A percentile compares a stretch with the other conserved stretches of the same genome.
phyloP scores from a whole-genome alignment of 2,329 filamentous ascomycete species.

The Acarospora socialis region DNA sequence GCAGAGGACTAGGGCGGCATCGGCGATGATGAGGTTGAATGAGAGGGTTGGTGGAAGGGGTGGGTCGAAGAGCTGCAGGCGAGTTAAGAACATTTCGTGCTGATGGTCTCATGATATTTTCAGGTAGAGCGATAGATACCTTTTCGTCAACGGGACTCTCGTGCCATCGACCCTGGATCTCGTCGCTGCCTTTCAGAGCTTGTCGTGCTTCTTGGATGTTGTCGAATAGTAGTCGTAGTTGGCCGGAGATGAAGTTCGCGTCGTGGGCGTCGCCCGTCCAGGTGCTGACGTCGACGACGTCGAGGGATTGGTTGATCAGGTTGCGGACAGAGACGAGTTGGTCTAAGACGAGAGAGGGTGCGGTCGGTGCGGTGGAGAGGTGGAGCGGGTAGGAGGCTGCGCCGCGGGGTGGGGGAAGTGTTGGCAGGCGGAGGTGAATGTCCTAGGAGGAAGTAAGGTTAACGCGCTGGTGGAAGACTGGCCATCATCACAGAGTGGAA shows the following conservation, averaged over 20 bases:
- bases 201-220: conserved; percentile 47
- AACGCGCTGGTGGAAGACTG: background rate
- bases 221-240: conserved; percentile 44
- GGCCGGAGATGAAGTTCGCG: conserved; percentile 42
- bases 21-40: conserved; percentile 54
- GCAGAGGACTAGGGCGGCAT: conserved; percentile 55
- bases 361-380: conserved; percentile 39
- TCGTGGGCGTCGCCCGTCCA: conserved; percentile 53
- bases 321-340: conserved; percentile 59
- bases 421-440: conserved; percentile 62
- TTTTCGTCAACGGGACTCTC: conserved; percentile 41
- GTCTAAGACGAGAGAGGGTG: conserved; percentile 46
- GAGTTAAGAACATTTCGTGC: no score
- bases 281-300: conserved; percentile 64
- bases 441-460: conserved; percentile 34
- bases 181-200: conserved; percentile 41
- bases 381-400: conserved; percentile 30
- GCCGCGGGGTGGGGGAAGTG: conserved; percentile 35
- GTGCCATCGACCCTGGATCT: conserved; percentile 41
- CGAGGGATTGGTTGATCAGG: conserved; percentile 70
- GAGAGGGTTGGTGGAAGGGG: conserved; percentile 54
- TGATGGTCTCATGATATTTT: no score
- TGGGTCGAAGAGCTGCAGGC: conserved; percentile 42
- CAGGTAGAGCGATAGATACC: conserved; percentile 26
- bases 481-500: background rate